These are phyloP conservation scores for Opeltia flavorubescens DNA, from an alignment of 495 filamentous ascomycete species.

Conservation along the genomic window DNA sequence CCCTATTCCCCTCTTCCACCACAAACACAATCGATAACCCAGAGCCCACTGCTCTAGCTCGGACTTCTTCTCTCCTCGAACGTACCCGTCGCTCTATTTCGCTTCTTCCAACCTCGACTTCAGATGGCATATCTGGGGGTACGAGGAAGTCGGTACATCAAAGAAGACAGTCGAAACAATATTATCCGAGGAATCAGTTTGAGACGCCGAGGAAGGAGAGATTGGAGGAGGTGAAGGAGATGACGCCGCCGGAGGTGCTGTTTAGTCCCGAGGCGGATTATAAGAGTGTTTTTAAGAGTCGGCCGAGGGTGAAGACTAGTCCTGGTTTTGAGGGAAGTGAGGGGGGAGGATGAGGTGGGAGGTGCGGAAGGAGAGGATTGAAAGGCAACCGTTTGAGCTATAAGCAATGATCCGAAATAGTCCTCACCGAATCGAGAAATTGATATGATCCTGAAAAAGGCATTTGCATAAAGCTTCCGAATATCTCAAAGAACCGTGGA, in stretches of 20 bases:
- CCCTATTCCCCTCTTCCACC: constrained; percentile 2
- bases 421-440: no score
- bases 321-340: constrained; percentile 21
- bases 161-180: constrained; percentile 39
- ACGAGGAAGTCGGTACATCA: constrained; percentile 21
- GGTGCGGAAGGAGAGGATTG: no score
- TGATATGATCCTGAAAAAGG: no score
- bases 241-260: constrained; percentile 42
- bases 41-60: constrained; percentile 9
- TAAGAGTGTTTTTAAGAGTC: constrained; percentile 71
- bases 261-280: constrained; percentile 61
- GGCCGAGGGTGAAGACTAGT: constrained; percentile 66
- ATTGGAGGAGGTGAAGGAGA: constrained; percentile 9
- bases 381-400: no score
- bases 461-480: no score
- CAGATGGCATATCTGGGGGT: no score
- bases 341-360: no score
- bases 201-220: constrained; percentile 36
- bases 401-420: no score
- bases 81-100: constrained; percentile 79
- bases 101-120: constrained; percentile 25
- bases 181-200: constrained; percentile 47
- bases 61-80: constrained; percentile 38
- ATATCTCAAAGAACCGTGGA: no score
- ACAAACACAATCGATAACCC: background rate